Percentiles rank a stretch among this genome's conserved stretches.
Evolutionary conservation across 805 yeast species (phyloP).

Genomic region (Wickerhamiella hasegawae): DNA sequence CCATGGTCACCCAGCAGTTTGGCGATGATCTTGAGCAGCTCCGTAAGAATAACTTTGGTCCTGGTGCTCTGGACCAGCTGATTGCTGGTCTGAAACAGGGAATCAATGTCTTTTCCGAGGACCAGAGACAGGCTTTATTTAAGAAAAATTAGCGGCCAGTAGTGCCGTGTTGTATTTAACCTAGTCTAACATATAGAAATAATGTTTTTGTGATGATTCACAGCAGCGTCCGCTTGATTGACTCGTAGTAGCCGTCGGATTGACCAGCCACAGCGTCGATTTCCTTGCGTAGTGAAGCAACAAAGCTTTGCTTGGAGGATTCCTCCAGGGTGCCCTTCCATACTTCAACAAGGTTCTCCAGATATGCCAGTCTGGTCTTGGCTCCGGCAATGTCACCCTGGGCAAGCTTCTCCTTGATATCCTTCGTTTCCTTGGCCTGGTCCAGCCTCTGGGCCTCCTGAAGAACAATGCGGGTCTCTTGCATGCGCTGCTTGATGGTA

Average conservation of each 20-base stretch:
- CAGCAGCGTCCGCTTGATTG: neutral
- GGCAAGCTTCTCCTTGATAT: neutral
- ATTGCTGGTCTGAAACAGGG: constrained; percentile 25
- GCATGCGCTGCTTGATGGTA: constrained; percentile 14
- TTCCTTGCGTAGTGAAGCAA: neutral
- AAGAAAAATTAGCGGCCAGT: neutral
- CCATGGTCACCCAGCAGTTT: constrained; percentile 30
- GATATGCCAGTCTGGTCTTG: neutral
- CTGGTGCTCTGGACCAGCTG: constrained; percentile 22
- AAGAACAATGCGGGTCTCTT: constrained; percentile 15
- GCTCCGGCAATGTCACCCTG: neutral
- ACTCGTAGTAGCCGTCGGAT: neutral
- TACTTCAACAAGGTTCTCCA: neutral
- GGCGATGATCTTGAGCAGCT: constrained; percentile 28
- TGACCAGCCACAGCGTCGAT: neutral
- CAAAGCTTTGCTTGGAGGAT: neutral
- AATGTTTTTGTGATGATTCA: no score
- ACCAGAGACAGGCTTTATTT: constrained; percentile 13
- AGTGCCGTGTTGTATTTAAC: neutral
- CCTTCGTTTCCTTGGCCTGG: constrained; percentile 19
- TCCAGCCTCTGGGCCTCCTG: constrained; percentile 14
- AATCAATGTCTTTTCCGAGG: constrained; percentile 21
- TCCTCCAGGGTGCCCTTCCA: neutral
- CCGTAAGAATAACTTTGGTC: constrained; percentile 29
- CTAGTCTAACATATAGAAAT: no score